These are phyloP conservation scores for Phascolomyces articulosus DNA, from an alignment of 371 early-diverging fungal genomes.

Conservation along the genomic window DNA sequence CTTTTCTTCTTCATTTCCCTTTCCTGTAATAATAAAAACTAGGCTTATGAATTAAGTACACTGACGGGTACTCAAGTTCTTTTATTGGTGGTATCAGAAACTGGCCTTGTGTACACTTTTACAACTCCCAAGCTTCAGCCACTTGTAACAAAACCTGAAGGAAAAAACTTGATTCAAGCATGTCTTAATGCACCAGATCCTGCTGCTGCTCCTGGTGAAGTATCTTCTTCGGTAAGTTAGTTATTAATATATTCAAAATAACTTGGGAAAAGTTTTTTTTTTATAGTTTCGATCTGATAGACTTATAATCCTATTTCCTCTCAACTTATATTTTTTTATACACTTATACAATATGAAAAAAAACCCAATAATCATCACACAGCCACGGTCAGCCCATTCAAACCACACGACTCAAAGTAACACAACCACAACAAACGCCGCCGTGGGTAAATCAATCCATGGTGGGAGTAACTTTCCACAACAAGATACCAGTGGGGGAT, in stretches of 20 bases:
- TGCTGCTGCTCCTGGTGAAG: constrained; percentile 4
- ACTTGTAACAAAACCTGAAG: constrained; percentile 93
- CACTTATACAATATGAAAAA: too few species aligned
- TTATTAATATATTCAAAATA: neutral
- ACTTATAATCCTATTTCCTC: too few species aligned
- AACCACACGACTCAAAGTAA: constrained; percentile 19
- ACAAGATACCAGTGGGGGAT: constrained; percentile 2
- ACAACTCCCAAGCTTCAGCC: constrained; percentile 97
- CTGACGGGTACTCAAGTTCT: constrained; percentile 98
- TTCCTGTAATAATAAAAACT: neutral
- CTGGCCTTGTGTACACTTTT: constrained; percentile 99
- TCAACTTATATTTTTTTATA: too few species aligned
- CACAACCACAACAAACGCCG: constrained; percentile 19
- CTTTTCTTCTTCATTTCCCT: neutral
- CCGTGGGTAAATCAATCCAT: constrained; percentile 22
- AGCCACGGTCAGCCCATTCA: constrained; percentile 17
- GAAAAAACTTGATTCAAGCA: constrained; percentile 93
- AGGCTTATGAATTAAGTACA: constrained; percentile 97
- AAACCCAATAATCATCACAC: neutral
- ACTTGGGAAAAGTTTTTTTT: too few species aligned
- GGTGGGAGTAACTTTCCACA: constrained; percentile 15
- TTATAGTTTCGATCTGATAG: neutral
- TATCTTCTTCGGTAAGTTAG: constrained; percentile 1
- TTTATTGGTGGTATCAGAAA: constrained; percentile 95
- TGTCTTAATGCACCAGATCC: constrained; percentile 90